Evolutionary conservation across 176 grass and related monocot genomes (phyloP).

Genomic region (Bromus sterilis): DNA sequence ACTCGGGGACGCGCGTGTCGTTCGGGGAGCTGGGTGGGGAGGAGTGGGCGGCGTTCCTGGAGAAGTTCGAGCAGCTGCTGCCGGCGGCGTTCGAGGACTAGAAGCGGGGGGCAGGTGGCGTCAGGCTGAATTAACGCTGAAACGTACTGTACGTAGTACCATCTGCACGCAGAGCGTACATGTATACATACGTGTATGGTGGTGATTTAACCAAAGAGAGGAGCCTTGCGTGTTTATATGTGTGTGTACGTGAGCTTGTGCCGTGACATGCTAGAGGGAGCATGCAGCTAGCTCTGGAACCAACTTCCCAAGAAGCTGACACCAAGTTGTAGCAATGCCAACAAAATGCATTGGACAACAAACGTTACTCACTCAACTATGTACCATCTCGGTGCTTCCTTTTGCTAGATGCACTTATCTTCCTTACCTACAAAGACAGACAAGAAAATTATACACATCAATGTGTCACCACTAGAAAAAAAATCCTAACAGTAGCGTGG

Average conservation of each 20-base stretch:
- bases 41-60: slow-evolving; percentile 70
- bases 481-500: no score
- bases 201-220: background rate
- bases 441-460: no score
- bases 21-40: slow-evolving; percentile 55
- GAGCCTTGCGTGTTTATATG: background rate
- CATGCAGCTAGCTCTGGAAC: slow-evolving; percentile 10
- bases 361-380: background rate
- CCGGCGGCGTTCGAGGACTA: slow-evolving; percentile 51
- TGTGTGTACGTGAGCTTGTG: slow-evolving; percentile 8
- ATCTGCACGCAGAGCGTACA: background rate
- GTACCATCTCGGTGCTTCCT: no score
- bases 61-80: slow-evolving; percentile 67
- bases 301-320: slow-evolving; percentile 10
- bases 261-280: slow-evolving; percentile 18
- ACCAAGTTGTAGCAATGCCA: background rate
- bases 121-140: background rate
- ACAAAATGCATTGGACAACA: background rate
- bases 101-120: slow-evolving; percentile 30
- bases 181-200: background rate
- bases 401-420: no score
- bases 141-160: background rate
- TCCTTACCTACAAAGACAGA: no score
- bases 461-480: no score
- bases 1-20: slow-evolving; percentile 34